Evolutionary conservation across 495 filamentous ascomycete genomes (phyloP).

Genomic region (Aspergillus conjunctus): DNA sequence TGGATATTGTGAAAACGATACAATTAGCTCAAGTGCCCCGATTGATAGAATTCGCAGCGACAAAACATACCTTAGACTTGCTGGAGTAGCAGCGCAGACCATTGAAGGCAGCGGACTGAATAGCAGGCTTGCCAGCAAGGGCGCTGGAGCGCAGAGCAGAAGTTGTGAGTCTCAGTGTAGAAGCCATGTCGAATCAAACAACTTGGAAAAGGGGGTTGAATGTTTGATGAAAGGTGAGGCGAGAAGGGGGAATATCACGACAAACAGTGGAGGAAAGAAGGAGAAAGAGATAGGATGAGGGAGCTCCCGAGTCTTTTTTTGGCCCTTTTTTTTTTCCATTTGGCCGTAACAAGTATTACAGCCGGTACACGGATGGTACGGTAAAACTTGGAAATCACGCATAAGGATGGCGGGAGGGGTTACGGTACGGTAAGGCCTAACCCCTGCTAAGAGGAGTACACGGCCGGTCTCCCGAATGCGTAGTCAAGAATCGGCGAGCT

Average conservation of each 20-base stretch:
- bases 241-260: slow-evolving; percentile 25
- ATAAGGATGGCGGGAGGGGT: slow-evolving; percentile 18
- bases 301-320: slow-evolving; percentile 35
- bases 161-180: slow-evolving; percentile 74
- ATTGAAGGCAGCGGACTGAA: slow-evolving; percentile 73
- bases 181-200: slow-evolving; percentile 65
- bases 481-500: slow-evolving; percentile 13
- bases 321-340: slow-evolving; percentile 38
- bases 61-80: slow-evolving; percentile 71
- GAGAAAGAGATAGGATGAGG: slow-evolving; percentile 36
- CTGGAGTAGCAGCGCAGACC: slow-evolving; percentile 84
- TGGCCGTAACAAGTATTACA: slow-evolving; percentile 39
- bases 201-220: slow-evolving; percentile 32
- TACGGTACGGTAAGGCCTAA: slow-evolving; percentile 28
- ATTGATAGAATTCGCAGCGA: slow-evolving; percentile 6
- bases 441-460: too few relatives aligned
- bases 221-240: slow-evolving; percentile 31
- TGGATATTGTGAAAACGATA: slow-evolving; percentile 35
- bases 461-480: slow-evolving; percentile 28
- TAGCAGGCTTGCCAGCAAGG: slow-evolving; percentile 59
- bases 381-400: slow-evolving; percentile 28
- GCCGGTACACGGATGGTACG: slow-evolving; percentile 39
- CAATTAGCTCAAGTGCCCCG: neutral
- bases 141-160: slow-evolving; percentile 74
- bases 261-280: slow-evolving; percentile 34